Evolutionary conservation across 2,329 filamentous ascomycete species (phyloP).

Genomic region (Talaromyces sp.): DNA sequence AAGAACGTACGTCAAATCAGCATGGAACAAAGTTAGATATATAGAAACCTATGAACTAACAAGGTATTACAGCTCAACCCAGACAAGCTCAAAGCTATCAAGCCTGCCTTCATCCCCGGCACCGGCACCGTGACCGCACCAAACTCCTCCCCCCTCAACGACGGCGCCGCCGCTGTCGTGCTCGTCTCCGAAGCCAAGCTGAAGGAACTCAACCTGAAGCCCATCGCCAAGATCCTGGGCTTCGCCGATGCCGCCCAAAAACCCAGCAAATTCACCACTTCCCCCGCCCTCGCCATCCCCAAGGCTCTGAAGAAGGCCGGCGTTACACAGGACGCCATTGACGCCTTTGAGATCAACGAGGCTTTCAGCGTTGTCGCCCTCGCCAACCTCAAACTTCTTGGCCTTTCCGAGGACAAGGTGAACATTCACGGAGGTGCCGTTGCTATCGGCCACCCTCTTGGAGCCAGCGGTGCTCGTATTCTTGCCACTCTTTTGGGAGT

Average conservation of each 20-base stretch:
- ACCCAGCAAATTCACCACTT: slow-evolving; percentile 92
- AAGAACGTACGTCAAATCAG: slow-evolving; percentile 62
- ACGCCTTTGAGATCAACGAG: slow-evolving; percentile 99
- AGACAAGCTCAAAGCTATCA: slow-evolving; percentile 78
- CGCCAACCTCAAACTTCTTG: slow-evolving; percentile 90
- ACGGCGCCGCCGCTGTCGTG: slow-evolving; percentile 87
- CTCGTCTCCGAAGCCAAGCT: slow-evolving; percentile 92
- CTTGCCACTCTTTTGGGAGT: slow-evolving; percentile 85
- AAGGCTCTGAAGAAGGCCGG: slow-evolving; percentile 96
- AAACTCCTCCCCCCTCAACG: slow-evolving; percentile 93
- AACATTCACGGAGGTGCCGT: slow-evolving; percentile 95
- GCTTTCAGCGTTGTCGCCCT: slow-evolving; percentile 95
- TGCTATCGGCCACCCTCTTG: slow-evolving; percentile 86
- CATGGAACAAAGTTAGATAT: neutral
- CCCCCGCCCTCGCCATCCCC: slow-evolving; percentile 87
- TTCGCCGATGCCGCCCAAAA: slow-evolving; percentile 93
- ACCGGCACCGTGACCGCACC: slow-evolving; percentile 86
- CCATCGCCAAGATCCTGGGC: slow-evolving; percentile 91
- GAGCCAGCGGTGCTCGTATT: slow-evolving; percentile 89
- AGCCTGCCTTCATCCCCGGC: slow-evolving; percentile 72
- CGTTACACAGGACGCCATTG: slow-evolving; percentile 69
- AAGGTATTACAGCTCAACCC: slow-evolving; percentile 55
- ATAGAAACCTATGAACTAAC: neutral
- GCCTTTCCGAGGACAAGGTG: slow-evolving; percentile 75
- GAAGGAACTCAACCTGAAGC: slow-evolving; percentile 85